Evolutionary conservation across 805 yeast genomes (phyloP), one percentile per base, ranked within the genome.

Genomic region (Hanseniaspora singularis): DNA sequence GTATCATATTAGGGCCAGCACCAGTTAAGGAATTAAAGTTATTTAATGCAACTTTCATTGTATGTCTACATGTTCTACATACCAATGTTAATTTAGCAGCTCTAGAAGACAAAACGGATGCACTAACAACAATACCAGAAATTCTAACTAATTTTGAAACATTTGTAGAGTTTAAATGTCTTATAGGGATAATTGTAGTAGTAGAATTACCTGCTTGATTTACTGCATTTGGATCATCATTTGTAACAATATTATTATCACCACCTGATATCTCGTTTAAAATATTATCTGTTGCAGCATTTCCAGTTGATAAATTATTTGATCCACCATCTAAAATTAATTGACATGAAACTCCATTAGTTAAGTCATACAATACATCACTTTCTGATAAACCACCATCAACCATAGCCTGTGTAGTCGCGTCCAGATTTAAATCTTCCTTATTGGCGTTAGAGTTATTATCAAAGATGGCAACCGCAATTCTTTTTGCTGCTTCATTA

Each of bases 111-210:
- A 92, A 70, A 24, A 94, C 88, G 3, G 95, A 83, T 1, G 96
- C 83, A 42, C 94, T 81, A 50, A 92, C 89, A 55, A 92, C 74
- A 56, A 92, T 92, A 26, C 99, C 99, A 18, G 95, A 83, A 37
- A 92, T 76, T 48, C 95, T 72, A 30, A 92, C 89, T 46, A 92
- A 81, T 61, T 86, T 84, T 22, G 96, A 77, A 51, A 92, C 87
- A 60, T 85, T 85, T 40, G 81, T 84, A 1, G 96, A 80, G 60
- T 82, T 89, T 49, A 92, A 69, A 49, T 85, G 78, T 60, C 98
- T 74, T 50, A 92, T 76, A 1, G 89, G 71, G 3, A 80, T 71
- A 50, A 77, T 75, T 49, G 77, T 75, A 14, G 94, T 81, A 46
- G 78, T 77, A 11, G 94, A 80, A 51, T 72, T 72, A 4, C 32